Percentiles rank a stretch among this genome's conserved stretches.
Evolutionary conservation across 140 eudicot genomes (phyloP).

Genomic region (Senecio squalidus): DNA sequence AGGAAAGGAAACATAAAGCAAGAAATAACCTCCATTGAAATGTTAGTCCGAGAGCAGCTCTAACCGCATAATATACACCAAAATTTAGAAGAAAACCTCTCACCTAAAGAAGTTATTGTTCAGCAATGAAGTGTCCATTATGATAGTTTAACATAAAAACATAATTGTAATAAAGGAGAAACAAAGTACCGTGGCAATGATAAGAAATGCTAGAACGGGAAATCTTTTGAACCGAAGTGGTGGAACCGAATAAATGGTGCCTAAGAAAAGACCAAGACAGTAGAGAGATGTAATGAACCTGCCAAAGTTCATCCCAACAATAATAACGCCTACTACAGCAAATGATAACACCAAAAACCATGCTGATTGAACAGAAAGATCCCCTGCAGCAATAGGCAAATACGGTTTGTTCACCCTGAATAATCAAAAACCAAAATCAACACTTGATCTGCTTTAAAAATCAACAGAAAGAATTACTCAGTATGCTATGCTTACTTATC

Average conservation of each 20-base stretch:
- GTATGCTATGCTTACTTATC: slow-evolving; percentile 68
- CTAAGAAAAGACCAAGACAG: slow-evolving; percentile 82
- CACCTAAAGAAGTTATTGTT: slow-evolving; percentile 44
- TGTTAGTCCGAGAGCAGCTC: slow-evolving; percentile 85
- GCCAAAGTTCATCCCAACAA: slow-evolving; percentile 81
- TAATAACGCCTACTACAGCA: slow-evolving; percentile 64
- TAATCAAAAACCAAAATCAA: neutral
- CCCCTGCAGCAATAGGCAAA: slow-evolving; percentile 96
- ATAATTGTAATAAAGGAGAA: neutral
- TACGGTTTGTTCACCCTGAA: slow-evolving; percentile 95
- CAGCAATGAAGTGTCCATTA: neutral
- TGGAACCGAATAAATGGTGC: slow-evolving; percentile 96
- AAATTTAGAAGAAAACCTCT: slow-evolving; percentile 94
- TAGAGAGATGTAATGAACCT: slow-evolving; percentile 80
- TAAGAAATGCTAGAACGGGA: slow-evolving; percentile 89
- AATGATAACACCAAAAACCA: slow-evolving; percentile 85
- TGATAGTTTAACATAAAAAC: neutral
- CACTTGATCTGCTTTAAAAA: too few relatives aligned
- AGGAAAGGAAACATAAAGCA: neutral
- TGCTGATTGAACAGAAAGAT: slow-evolving; percentile 92
- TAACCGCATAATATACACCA: slow-evolving; percentile 94
- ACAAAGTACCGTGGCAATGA: slow-evolving; percentile 77
- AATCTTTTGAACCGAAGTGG: slow-evolving; percentile 93
- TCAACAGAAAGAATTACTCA: too few relatives aligned
- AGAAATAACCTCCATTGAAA: slow-evolving; percentile 80